Evolutionary conservation across 2,329 filamentous ascomycete genomes (phyloP), one percentile per base, ranked within the genome.

Genomic region (Xylaria sp.): DNA sequence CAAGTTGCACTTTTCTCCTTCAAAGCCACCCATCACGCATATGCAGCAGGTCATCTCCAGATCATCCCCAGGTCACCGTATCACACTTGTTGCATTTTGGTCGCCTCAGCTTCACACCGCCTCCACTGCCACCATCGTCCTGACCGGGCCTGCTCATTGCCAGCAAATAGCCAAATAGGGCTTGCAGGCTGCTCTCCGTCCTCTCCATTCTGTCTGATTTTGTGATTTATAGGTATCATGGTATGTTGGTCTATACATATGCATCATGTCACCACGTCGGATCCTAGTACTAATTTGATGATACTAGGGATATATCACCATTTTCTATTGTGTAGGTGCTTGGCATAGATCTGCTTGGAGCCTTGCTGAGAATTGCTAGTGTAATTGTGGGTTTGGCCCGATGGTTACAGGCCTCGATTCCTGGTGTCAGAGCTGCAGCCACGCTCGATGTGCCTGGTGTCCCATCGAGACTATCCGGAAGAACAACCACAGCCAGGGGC

Each of bases 261-360:
- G 25, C 12, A 25, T 57, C n/a, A n/a, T 15, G 10, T 20, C n/a
- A 15, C n/a, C 20, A 15, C 4, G 10, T 41, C 37, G 12, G 15
- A 39, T 44, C 28, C 25, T 3, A 41, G n/a, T 25, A 23, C 54
- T 57, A 25, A 57, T 44, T 23, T 41, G 20, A n/a, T 44, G 34
- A 57, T 25, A 25, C 20, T 41, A 57, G 54, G n/a, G 10, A 20
- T 57, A 57, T 3, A 39, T 6, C 25, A 25, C 54, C 2, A 3
- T 15, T 18, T 41, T 25, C 37, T 57, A 57, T 25, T 57, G 54
- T 57, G 54, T 57, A 57, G 37, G 54, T 41, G 41, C n/a, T 41
- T 8, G 6, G 25, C 13, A 12, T 18, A 8, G 37, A 25, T 39
- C 34, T 23, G 23, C 10, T 10, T 57, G 20, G 13, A 15, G n/a